Evolutionary conservation across 768 basidiomycete genomes (phyloP).

Genomic region (Amanita molliuscula): DNA sequence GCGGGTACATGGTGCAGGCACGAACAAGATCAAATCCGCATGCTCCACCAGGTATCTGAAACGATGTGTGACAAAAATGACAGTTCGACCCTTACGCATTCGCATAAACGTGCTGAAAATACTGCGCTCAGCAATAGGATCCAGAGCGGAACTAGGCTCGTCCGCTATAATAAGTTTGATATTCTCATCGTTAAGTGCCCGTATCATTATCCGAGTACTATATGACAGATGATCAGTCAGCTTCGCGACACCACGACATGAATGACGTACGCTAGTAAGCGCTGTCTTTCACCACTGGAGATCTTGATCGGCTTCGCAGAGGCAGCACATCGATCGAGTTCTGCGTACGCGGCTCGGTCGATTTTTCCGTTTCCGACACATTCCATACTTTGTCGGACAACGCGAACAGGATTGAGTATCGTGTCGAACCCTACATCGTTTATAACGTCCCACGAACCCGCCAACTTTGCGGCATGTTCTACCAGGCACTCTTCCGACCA

Average conservation of each 20-base stretch:
- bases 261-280: slow-evolving; percentile 34
- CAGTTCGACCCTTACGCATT: slow-evolving; percentile 35
- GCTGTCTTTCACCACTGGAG: slow-evolving; percentile 38
- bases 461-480: slow-evolving; percentile 23
- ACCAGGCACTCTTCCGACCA: slow-evolving; percentile 13
- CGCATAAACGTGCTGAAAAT: slow-evolving; percentile 30
- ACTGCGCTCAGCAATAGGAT: slow-evolving; percentile 41
- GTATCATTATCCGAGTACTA: slow-evolving; percentile 38
- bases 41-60: slow-evolving; percentile 37
- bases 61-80: slow-evolving; percentile 47
- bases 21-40: slow-evolving; percentile 45
- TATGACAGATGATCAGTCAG: slow-evolving; percentile 1
- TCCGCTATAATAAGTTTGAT: slow-evolving; percentile 43
- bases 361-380: slow-evolving; percentile 17
- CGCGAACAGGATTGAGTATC: slow-evolving; percentile 21
- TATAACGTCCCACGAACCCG: slow-evolving; percentile 31
- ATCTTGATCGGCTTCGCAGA: slow-evolving; percentile 19
- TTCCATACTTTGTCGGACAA: slow-evolving; percentile 19
- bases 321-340: slow-evolving; percentile 19
- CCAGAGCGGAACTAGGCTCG: slow-evolving; percentile 49
- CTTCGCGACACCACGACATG: not conserved
- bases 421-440: slow-evolving; percentile 31
- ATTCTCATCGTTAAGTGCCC: slow-evolving; percentile 22
- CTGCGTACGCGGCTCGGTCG: slow-evolving; percentile 19
- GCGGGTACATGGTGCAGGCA: slow-evolving; percentile 5